These are phyloP conservation scores for Beta macrorhiza DNA, from an alignment of 179 eudicot species.

Conservation along the genomic window DNA sequence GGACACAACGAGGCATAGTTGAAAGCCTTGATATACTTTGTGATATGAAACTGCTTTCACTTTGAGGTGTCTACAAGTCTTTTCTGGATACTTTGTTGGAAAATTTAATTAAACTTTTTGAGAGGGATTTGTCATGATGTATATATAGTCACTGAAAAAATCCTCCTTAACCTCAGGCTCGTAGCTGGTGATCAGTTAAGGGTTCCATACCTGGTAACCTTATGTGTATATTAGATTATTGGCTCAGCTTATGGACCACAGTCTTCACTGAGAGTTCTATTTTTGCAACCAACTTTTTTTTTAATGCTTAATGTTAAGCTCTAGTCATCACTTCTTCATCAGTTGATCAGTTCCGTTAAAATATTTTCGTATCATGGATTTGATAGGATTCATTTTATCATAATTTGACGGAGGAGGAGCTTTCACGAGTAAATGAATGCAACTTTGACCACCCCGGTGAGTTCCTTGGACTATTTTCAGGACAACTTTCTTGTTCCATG, in stretches of 20 bases:
- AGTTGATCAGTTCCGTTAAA: constrained; percentile 7
- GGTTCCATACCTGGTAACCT: not conserved
- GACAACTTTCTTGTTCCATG: not conserved
- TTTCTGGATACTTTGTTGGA: not conserved
- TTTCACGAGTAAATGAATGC: constrained; percentile 76
- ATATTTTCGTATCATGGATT: constrained; percentile 17
- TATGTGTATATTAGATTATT: not conserved
- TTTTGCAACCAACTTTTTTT: not conserved
- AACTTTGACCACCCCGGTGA: constrained; percentile 96
- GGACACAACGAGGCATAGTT: not conserved
- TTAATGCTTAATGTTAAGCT: constrained; percentile 6
- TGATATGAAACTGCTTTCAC: not conserved
- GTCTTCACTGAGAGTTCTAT: not conserved
- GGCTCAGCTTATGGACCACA: not conserved
- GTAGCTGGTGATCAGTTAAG: not conserved
- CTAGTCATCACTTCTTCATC: not conserved
- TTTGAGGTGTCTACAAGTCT: not conserved
- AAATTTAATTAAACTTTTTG: not conserved
- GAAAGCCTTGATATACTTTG: not conserved
- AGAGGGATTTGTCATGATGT: not conserved
- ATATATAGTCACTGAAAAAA: not conserved
- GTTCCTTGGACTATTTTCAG: constrained; percentile 14
- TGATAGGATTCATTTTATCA: constrained; percentile 88
- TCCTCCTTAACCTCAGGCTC: not conserved
- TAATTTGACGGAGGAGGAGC: constrained; percentile 72